These are phyloP conservation scores for Filosporella fistucella DNA, from an alignment of 495 filamentous ascomycete genomes.

Conservation along the genomic window DNA sequence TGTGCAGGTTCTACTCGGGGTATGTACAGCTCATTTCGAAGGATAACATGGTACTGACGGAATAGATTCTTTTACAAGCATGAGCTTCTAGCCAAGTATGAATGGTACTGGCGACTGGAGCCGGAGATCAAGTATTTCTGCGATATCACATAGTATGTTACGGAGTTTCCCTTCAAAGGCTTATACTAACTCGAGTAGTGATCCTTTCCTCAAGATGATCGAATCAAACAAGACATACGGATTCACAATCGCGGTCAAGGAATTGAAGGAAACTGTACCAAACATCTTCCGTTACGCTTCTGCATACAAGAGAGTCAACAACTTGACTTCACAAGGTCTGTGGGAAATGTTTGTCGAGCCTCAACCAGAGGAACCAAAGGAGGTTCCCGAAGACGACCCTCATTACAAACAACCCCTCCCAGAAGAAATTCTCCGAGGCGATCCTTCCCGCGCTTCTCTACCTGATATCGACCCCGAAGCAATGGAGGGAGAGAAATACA, in stretches of 20 bases:
- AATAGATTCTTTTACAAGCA: constrained; percentile 96
- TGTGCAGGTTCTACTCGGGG: constrained; percentile 99
- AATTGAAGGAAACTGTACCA: constrained; percentile 94
- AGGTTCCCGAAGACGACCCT: constrained; percentile 47
- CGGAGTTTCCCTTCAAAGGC: not conserved
- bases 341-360: constrained; percentile 99
- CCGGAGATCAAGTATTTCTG: constrained; percentile 99
- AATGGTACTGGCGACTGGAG: constrained; percentile 99
- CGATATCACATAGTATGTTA: constrained; percentile 93
- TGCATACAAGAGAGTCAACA: constrained; percentile 94
- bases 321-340: constrained; percentile 83
- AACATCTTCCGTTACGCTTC: constrained; percentile 99
- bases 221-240: constrained; percentile 95
- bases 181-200: constrained; percentile 50
- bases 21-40: constrained; percentile 30
- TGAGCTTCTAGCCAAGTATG: constrained; percentile 89
- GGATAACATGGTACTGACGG: constrained; percentile 2
- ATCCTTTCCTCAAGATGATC: constrained; percentile 93
- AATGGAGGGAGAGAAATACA: constrained; percentile 98
- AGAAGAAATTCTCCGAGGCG: constrained; percentile 74
- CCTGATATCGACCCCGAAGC: constrained; percentile 84
- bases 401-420: constrained; percentile 71
- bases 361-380: constrained; percentile 45
- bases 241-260: constrained; percentile 98
- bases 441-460: constrained; percentile 65